Evolutionary conservation across 23 red algal species (phyloP), one percentile per base, ranked within the genome.

Genomic region (Gracilaria domingensis): DNA sequence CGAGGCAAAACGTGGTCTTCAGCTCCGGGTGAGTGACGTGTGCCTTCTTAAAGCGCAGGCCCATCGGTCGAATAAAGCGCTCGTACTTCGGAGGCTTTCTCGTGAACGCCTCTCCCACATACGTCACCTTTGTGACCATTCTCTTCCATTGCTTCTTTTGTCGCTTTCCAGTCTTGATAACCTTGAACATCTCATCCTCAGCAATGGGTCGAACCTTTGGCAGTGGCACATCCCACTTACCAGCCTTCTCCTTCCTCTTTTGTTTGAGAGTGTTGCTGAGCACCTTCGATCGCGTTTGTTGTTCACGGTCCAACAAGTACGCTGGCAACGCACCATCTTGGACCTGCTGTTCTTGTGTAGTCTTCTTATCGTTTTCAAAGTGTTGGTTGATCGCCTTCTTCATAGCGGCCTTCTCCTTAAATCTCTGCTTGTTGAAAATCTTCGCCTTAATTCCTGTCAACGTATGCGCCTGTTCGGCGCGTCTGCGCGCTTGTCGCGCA

Each of bases 171-270:
- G 93, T 96, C 42, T 94, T 91, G 25, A 99, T 82, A 47, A 99
- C 97, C 79, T 95, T 95, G 80, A 99, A 99, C 78, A 96, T 85
- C 82, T 99, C 97, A 78, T 99, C 97, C 65, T 99, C 97, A 13
- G 97, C 93, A 28, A 99, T 72, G 12, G 97, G 83, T 26, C 94
- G 85, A 30, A 99, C 97, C 82, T 88, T 92, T 38, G 97, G 97
- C 72, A 99, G 86, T 6, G 97, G 97, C 56, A 99, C 97, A 61
- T 96, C 83, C 97, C 97, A 99, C 79, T 99, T 99, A 13, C 97
- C 97, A 17, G 79, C 97, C 87, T 99, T 99, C 79, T 99, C 97
- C 86, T 96, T 99, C 30, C 97, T 32, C 79, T 99, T 99, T 54
- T 99, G 88, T 62, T 96, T 99, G 12, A 99, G 85, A 18, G 97